A percentile compares a stretch with the other conserved stretches of the same genome.
phyloP scores from a whole-genome alignment of 1,139 yeast genomes.

The Yamadazyma blattariae region DNA sequence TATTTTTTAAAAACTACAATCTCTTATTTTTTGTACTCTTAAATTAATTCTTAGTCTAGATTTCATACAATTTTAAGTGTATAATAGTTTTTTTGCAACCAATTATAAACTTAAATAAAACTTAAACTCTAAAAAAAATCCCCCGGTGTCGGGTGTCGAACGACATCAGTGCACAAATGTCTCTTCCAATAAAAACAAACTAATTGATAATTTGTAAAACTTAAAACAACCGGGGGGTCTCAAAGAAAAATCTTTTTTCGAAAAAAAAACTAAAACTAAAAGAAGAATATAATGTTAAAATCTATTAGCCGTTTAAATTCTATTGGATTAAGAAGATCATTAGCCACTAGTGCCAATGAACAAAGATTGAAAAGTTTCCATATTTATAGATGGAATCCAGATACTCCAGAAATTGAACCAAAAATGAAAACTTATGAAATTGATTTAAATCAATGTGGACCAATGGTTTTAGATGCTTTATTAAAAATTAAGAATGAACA shows the following conservation, averaged over 20 bases:
- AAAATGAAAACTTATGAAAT: conserved; percentile 77
- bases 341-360: conserved; percentile 37
- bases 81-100: no score
- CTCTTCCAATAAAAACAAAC: conserved; percentile 3
- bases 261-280: background rate
- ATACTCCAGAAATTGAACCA: conserved; percentile 92
- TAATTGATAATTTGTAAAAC: conserved; percentile 5
- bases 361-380: conserved; percentile 79
- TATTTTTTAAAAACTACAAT: no score
- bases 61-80: no score
- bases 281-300: conserved; percentile 1
- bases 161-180: no score
- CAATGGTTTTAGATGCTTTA: conserved; percentile 95
- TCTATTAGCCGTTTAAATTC: conserved; percentile 2
- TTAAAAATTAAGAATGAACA: conserved; percentile 94
- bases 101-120: no score
- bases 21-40: no score
- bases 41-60: no score
- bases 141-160: no score
- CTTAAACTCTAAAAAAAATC: no score
- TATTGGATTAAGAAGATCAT: conserved; percentile 23
- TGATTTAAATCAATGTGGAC: conserved; percentile 91
- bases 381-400: conserved; percentile 98
- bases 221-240: conserved; percentile 2
- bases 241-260: conserved; percentile 1